Conservation (phyloP, 2,329 filamentous ascomycete species). For the Cordyceps farinosa region DNA sequence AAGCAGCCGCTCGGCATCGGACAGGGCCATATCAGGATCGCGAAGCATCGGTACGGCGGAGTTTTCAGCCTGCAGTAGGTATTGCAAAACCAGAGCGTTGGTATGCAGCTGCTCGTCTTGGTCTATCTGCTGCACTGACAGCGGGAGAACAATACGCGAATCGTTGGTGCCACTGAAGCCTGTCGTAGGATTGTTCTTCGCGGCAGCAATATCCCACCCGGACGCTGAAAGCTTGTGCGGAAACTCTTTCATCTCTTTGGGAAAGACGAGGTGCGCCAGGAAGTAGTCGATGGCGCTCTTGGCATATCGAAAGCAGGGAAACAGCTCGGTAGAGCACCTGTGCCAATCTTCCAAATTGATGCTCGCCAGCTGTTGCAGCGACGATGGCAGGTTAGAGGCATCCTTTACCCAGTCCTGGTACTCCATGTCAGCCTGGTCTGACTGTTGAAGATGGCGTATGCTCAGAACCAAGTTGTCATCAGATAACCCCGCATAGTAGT, state of each 20-base stretch:
- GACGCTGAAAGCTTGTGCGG: constrained; percentile 60
- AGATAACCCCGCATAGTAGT: constrained; percentile 54
- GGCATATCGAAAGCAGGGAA: constrained; percentile 48
- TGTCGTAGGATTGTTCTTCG: constrained; percentile 48
- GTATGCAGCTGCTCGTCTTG: constrained; percentile 53
- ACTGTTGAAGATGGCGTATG: constrained; percentile 9
- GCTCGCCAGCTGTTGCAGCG: constrained; percentile 41
- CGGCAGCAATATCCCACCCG: constrained; percentile 60
- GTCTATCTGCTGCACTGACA: constrained; percentile 38
- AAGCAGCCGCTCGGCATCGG: constrained; percentile 37
- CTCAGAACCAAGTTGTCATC: background rate
- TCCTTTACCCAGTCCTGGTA: constrained; percentile 48
- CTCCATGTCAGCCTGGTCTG: constrained; percentile 47
- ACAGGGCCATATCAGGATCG: constrained; percentile 26
- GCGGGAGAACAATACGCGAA: constrained; percentile 52
- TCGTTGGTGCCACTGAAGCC: constrained; percentile 72
- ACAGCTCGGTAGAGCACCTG: constrained; percentile 47
- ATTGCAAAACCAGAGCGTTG: constrained; percentile 61
- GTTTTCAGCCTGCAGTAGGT: constrained; percentile 56
- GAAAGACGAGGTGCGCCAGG: constrained; percentile 55
- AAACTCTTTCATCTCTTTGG: constrained; percentile 60
- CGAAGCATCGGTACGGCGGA: constrained; percentile 25
- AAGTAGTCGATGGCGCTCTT: constrained; percentile 62
- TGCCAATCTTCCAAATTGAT: constrained; percentile 59
- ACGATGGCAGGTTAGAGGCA: constrained; percentile 28